These are phyloP conservation scores for Corynascus novoguineensis DNA, from an alignment of 495 filamentous ascomycete species.

Conservation along the genomic window DNA sequence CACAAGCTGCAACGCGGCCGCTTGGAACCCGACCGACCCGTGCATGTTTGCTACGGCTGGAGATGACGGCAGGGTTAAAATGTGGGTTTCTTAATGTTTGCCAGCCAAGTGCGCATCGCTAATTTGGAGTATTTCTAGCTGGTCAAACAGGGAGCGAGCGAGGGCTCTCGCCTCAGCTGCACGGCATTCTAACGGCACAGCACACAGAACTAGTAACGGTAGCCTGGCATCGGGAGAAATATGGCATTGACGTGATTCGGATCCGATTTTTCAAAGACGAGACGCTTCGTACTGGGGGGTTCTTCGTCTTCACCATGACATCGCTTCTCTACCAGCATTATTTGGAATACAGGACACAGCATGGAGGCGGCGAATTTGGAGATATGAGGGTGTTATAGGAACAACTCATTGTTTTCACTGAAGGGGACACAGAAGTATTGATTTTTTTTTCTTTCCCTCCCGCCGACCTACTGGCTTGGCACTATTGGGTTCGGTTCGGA, in stretches of 20 bases:
- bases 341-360: constrained; percentile 15
- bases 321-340: neutral
- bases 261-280: neutral
- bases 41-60: constrained; percentile 87
- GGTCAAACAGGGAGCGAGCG: constrained; percentile 26
- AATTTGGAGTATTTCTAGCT: constrained; percentile 10
- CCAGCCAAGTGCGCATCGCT: neutral
- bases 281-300: neutral
- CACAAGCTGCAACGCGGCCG: constrained; percentile 78
- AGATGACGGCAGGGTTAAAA: constrained; percentile 78
- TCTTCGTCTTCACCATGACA: neutral
- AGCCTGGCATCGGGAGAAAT: neutral
- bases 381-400: neutral
- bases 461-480: no score
- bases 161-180: neutral
- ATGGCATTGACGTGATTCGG: neutral
- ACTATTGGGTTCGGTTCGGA: no score
- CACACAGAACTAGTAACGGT: constrained; percentile 8
- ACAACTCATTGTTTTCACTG: constrained; percentile 9
- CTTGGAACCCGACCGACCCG: constrained; percentile 81
- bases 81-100: constrained; percentile 52
- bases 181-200: constrained; percentile 16
- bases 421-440: neutral
- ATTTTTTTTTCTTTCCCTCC: neutral
- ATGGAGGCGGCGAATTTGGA: constrained; percentile 23